Conservation (phyloP, 805 yeast species). For the Starmerella floricola region DNA sequence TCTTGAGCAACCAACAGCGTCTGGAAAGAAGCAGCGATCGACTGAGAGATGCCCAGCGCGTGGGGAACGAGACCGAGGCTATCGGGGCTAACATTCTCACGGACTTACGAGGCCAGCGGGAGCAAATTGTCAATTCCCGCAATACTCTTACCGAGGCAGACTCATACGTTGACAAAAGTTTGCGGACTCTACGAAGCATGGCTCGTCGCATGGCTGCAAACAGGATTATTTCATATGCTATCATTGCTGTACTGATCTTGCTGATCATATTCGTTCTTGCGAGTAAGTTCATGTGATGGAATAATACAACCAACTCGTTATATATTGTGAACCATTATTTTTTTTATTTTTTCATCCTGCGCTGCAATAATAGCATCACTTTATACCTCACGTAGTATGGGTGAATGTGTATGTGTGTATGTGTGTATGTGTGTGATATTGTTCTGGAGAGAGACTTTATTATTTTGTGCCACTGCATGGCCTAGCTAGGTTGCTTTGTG, state of each 20-base stretch:
- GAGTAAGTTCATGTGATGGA: slow-evolving; percentile 68
- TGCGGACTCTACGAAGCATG: slow-evolving; percentile 80
- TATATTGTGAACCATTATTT: too few species aligned
- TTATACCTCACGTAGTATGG: too few species aligned
- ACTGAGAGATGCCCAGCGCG: slow-evolving; percentile 72
- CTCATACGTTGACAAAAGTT: slow-evolving; percentile 77
- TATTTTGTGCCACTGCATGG: too few species aligned
- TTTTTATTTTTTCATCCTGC: too few species aligned
- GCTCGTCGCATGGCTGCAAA: slow-evolving; percentile 85
- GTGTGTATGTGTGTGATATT: too few species aligned
- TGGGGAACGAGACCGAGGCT: slow-evolving; percentile 84
- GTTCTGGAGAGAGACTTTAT: too few species aligned
- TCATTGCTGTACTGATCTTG: slow-evolving; percentile 73
- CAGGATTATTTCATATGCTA: slow-evolving; percentile 78
- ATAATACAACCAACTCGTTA: too few species aligned
- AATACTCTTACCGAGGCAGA: slow-evolving; percentile 83
- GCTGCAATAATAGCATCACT: too few species aligned
- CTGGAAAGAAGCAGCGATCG: slow-evolving; percentile 75
- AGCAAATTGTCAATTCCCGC: slow-evolving; percentile 76
- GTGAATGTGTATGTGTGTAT: too few species aligned
- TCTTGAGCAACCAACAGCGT: slow-evolving; percentile 64
- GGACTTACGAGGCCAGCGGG: slow-evolving; percentile 85
- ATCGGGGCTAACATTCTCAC: slow-evolving; percentile 83
- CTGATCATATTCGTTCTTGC: slow-evolving; percentile 73
- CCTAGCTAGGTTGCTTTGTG: too few species aligned